Evolutionary conservation across 2,329 filamentous ascomycete genomes (phyloP).

Genomic region (Colletotrichum plurivorum): DNA sequence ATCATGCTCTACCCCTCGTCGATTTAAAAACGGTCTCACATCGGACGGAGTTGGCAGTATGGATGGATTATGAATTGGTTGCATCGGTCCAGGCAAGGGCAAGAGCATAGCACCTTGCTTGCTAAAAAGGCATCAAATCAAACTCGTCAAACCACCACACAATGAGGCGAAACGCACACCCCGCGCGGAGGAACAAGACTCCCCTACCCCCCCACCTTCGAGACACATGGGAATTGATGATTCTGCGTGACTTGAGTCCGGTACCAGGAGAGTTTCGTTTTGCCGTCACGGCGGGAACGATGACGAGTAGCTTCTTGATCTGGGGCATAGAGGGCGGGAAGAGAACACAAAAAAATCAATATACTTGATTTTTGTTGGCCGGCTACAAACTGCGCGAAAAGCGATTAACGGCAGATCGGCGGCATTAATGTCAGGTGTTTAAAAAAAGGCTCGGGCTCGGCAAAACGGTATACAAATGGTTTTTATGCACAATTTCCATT

Average conservation of each 20-base stretch:
- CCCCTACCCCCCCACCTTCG: slow-evolving; percentile 46
- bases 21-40: slow-evolving; percentile 78
- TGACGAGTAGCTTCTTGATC: slow-evolving; percentile 38
- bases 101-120: slow-evolving; percentile 65
- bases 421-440: slow-evolving; percentile 41
- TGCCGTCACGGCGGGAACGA: slow-evolving; percentile 21
- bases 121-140: slow-evolving; percentile 66
- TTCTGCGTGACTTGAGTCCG: slow-evolving; percentile 36
- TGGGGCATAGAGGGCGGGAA: slow-evolving; percentile 38
- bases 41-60: slow-evolving; percentile 74
- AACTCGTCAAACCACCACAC: slow-evolving; percentile 59
- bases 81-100: slow-evolving; percentile 72
- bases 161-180: slow-evolving; percentile 40
- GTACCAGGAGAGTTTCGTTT: slow-evolving; percentile 23
- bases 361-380: slow-evolving; percentile 40
- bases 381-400: slow-evolving; percentile 39
- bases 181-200: slow-evolving; percentile 39
- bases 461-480: slow-evolving; percentile 40
- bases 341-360: slow-evolving; percentile 36
- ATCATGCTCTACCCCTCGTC: slow-evolving; percentile 98
- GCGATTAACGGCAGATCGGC: slow-evolving; percentile 40
- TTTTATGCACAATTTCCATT: slow-evolving; percentile 29
- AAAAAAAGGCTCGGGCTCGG: slow-evolving; percentile 40
- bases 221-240: slow-evolving; percentile 39
- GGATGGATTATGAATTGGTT: slow-evolving; percentile 74